phyloP scores from a whole-genome alignment of 2,329 filamentous ascomycete genomes.

The Byssochlamys sp. region DNA sequence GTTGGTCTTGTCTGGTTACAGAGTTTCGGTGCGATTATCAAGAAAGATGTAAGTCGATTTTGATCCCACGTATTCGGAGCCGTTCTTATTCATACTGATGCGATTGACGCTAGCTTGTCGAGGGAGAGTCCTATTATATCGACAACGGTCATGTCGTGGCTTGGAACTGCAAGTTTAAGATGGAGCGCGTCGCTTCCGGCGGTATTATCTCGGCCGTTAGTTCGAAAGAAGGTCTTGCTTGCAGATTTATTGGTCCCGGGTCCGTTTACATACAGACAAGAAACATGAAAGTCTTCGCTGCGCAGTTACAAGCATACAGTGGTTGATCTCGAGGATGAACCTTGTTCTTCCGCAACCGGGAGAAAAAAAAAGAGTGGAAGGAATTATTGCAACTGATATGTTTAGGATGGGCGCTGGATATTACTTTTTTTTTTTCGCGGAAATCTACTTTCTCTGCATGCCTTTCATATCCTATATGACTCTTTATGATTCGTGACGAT shows the following conservation, averaged over 20 bases:
- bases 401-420: too few relatives aligned
- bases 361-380: too few relatives aligned
- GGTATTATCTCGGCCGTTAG: constrained; percentile 82
- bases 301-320: constrained; percentile 23
- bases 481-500: too few relatives aligned
- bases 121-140: constrained; percentile 78
- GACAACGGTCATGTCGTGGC: constrained; percentile 90
- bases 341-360: too few relatives aligned
- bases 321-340: constrained; percentile 4
- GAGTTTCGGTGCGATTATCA: constrained; percentile 87
- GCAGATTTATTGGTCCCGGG: constrained; percentile 83
- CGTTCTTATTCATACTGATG: not conserved
- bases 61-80: too few relatives aligned
- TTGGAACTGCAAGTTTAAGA: constrained; percentile 90
- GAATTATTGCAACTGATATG: too few relatives aligned
- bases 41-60: constrained; percentile 64
- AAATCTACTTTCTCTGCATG: too few relatives aligned
- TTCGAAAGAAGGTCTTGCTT: constrained; percentile 79
- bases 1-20: constrained; percentile 78
- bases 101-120: constrained; percentile 26
- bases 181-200: constrained; percentile 81
- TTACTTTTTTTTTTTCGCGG: too few relatives aligned
- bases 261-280: constrained; percentile 88
- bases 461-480: too few relatives aligned
- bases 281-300: constrained; percentile 59